Evolutionary conservation across 495 filamentous ascomycete species (phyloP).

Genomic region (Neurospora cerealis): DNA sequence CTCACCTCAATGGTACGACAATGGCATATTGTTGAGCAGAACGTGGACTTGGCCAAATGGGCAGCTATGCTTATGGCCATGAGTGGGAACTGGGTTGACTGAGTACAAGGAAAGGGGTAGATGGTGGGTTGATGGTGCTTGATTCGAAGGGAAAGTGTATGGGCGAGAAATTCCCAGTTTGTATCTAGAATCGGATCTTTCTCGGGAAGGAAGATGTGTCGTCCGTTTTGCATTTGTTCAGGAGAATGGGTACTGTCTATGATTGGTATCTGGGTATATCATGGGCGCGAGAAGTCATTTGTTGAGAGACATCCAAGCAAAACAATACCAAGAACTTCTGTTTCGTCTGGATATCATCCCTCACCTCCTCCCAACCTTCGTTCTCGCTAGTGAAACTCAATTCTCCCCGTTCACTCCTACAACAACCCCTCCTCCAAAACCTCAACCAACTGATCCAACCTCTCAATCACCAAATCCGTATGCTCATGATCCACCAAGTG

Average conservation of each 20-base stretch:
- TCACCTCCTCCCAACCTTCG: background rate
- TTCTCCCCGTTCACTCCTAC: constrained; percentile 14
- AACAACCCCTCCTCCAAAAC: constrained; percentile 61
- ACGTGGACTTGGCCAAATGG: background rate
- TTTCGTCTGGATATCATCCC: background rate
- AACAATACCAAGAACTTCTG: background rate
- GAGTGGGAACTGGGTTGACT: background rate
- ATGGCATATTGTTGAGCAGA: background rate
- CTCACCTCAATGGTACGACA: background rate
- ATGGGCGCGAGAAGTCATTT: background rate
- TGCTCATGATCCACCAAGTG: constrained; percentile 65
- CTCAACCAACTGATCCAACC: constrained; percentile 60
- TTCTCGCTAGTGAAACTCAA: background rate
- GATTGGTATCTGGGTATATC: background rate
- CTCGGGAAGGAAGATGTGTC: background rate
- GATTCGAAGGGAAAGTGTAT: background rate
- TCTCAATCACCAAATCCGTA: constrained; percentile 59
- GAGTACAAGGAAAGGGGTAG: background rate
- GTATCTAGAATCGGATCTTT: background rate
- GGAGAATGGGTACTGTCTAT: background rate
- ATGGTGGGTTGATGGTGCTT: background rate
- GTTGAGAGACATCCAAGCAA: background rate
- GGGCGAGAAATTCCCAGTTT: background rate
- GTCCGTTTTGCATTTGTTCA: background rate
- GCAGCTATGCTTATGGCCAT: background rate